These are phyloP conservation scores for Fomes fomentarius DNA, from an alignment of 1,284 basidiomycete genomes.

Conservation along the genomic window DNA sequence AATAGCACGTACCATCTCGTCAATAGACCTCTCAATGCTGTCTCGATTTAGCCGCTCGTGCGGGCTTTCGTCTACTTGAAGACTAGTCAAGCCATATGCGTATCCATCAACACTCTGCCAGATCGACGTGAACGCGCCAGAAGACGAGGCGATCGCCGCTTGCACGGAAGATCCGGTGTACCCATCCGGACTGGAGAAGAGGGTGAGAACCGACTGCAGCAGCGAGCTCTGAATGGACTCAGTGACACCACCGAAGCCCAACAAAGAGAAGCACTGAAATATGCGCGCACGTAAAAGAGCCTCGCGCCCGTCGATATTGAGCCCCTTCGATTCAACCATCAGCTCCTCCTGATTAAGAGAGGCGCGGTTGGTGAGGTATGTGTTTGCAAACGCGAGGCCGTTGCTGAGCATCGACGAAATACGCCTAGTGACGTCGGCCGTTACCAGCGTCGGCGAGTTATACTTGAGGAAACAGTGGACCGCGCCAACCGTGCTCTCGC, in stretches of 20 bases:
- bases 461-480: slow-evolving; percentile 88
- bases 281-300: slow-evolving; percentile 83
- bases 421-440: slow-evolving; percentile 88
- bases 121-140: slow-evolving; percentile 83
- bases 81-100: slow-evolving; percentile 88
- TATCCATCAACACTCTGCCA: slow-evolving; percentile 92
- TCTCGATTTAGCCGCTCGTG: slow-evolving; percentile 77
- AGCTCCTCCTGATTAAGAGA: slow-evolving; percentile 51
- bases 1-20: slow-evolving; percentile 59
- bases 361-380: slow-evolving; percentile 53
- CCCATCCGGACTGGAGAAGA: slow-evolving; percentile 86
- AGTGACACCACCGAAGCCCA: slow-evolving; percentile 81
- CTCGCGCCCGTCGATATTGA: slow-evolving; percentile 81
- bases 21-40: slow-evolving; percentile 75
- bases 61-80: slow-evolving; percentile 49
- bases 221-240: slow-evolving; percentile 82
- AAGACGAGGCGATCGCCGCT: slow-evolving; percentile 89
- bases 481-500: slow-evolving; percentile 89
- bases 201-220: slow-evolving; percentile 82
- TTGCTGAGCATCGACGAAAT: slow-evolving; percentile 89
- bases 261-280: slow-evolving; percentile 86
- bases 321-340: slow-evolving; percentile 43
- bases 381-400: slow-evolving; percentile 87
- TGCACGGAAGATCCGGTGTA: slow-evolving; percentile 86
- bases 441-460: slow-evolving; percentile 78